Percentiles rank a stretch among this genome's conserved stretches.
Conservation (phyloP, 1,284 basidiomycete species). For the Cutaneotrichosporon mucoides region DNA sequence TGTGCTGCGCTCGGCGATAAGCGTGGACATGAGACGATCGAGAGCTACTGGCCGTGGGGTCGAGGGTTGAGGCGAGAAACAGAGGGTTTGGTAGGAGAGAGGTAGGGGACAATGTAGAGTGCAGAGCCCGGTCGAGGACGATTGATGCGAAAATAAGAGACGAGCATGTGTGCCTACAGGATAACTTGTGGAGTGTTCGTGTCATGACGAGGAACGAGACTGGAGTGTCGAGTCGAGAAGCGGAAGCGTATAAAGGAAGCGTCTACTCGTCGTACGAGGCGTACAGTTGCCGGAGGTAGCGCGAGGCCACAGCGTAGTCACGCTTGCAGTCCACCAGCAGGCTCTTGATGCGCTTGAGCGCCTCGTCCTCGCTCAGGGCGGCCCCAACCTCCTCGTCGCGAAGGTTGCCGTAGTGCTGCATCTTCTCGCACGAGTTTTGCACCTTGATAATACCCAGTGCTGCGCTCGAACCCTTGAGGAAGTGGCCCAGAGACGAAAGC, state of each 20-base stretch:
- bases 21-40: not conserved
- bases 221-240: no score
- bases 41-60: no score
- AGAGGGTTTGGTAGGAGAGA: no score
- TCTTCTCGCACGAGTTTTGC: conserved; percentile 76
- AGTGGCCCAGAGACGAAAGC: conserved; percentile 78
- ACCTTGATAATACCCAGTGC: conserved; percentile 79
- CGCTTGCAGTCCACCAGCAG: conserved; percentile 57
- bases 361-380: conserved; percentile 57
- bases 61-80: no score
- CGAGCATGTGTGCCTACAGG: no score
- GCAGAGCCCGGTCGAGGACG: no score
- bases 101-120: no score
- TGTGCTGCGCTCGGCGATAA: not conserved
- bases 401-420: conserved; percentile 73
- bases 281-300: conserved; percentile 57
- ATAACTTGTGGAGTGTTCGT: no score
- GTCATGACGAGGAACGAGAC: not conserved
- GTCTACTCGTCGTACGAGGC: conserved; percentile 3
- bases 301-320: conserved; percentile 59
- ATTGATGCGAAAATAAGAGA: no score
- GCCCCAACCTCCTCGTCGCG: conserved; percentile 50
- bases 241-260: not conserved
- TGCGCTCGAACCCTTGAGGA: conserved; percentile 90
- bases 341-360: conserved; percentile 60